Evolutionary conservation across 768 basidiomycete species (phyloP), one percentile per base, ranked within the genome.

Genomic region (Amyloporia xantha): DNA sequence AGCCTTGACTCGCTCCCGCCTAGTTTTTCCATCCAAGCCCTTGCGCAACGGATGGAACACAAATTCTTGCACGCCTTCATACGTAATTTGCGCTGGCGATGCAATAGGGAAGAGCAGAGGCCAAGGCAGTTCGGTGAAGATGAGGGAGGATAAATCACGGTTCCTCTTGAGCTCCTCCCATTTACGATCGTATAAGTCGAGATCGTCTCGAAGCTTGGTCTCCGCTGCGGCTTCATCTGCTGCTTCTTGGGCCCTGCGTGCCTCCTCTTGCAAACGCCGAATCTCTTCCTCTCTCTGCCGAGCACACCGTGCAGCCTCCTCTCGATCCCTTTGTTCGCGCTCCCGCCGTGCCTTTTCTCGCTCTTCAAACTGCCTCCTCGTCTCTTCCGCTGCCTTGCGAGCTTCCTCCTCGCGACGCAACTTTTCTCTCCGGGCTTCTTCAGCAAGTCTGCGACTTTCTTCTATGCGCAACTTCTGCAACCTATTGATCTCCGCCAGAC

Each of bases 71-170:
- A 79, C 59, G 15, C 47, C 58, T 9, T 65, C 56, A 20, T 52
- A 42, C 2, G 71, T 69, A 54, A 78, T 66, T n/a, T 71, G 62
- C 1, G 57, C 59, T 9, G 62, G 54, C 15, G 58, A 17, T 19
- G 44, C 35, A 38, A 60, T 41, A 17, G 44, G 35, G 27, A 38
- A 27, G 15, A 76, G 58, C 26, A 68, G 47, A 0, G 77, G 75
- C 76, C 76, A 77, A 9, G 76, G 75, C 44, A 78, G 47, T 43
- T 71, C 60, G 20, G 39, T 41, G 47, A 68, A 64, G 46, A 68
- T 50, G 0, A 4, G 2, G 7, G 20, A 12, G 38, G 24, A 15
- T 3, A 52, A 47, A 25, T 12, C 19, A 15, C 24, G 17, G 50
- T 48, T 52, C 24, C 28, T 43, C 52, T 53, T 53, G 17, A 57